phyloP scores from a whole-genome alignment of 805 yeast genomes.

The Kazachstania psychrophila region DNA sequence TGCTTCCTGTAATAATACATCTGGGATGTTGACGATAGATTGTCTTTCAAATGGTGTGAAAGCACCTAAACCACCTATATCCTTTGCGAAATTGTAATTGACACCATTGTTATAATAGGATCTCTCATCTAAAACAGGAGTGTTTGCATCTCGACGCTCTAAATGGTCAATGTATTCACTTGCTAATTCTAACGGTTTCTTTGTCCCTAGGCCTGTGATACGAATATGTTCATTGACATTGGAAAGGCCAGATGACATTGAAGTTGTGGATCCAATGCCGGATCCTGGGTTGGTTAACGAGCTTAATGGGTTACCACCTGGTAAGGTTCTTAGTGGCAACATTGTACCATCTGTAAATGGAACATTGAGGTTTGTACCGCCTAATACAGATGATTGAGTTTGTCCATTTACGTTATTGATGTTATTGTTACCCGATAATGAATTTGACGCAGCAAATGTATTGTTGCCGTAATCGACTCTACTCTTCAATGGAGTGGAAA shows the following conservation, averaged over 20 bases:
- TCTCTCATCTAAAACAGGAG: conserved; percentile 46
- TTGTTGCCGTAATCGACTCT: conserved; percentile 22
- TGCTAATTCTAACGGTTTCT: conserved; percentile 44
- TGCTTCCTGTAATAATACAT: conserved; percentile 64
- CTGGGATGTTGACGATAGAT: conserved; percentile 65
- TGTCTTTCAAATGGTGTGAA: conserved; percentile 74
- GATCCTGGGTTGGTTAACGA: neutral
- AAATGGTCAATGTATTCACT: conserved; percentile 53
- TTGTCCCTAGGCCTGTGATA: conserved; percentile 26
- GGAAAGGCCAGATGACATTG: conserved; percentile 3
- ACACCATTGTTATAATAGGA: conserved; percentile 46
- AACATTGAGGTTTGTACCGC: too few species aligned
- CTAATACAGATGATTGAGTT: neutral
- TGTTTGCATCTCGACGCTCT: conserved; percentile 46
- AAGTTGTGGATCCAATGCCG: neutral
- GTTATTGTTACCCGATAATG: conserved; percentile 7
- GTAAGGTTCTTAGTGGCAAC: neutral
- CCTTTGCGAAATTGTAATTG: conserved; percentile 57
- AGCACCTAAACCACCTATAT: conserved; percentile 35
- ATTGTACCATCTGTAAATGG: too few species aligned
- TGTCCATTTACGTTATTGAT: neutral
- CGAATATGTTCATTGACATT: conserved; percentile 26
- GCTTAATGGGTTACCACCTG: neutral
- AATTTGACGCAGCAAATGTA: conserved; percentile 14
- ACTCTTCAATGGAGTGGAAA: conserved; percentile 29